Evolutionary conservation across 495 filamentous ascomycete genomes (phyloP).

Genomic region (Penicillium ochrochloron): DNA sequence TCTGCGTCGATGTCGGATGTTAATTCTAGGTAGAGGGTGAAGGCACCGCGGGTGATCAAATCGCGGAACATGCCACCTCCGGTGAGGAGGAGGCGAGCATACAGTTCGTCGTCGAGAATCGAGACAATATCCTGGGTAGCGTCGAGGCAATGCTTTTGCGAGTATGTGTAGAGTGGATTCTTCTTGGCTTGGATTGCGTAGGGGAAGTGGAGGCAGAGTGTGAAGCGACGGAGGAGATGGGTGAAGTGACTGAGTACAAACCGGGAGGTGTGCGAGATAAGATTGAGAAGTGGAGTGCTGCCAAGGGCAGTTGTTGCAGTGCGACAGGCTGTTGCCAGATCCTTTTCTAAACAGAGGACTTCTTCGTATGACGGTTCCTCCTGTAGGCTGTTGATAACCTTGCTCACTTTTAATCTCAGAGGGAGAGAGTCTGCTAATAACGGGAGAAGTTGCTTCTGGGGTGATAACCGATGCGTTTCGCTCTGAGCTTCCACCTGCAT

Average conservation of each 20-base stretch:
- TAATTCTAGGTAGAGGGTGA: conserved; percentile 46
- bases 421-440: conserved; percentile 48
- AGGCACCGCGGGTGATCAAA: conserved; percentile 38
- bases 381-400: conserved; percentile 50
- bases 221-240: conserved; percentile 50
- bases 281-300: not conserved
- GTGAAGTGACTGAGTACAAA: conserved; percentile 38
- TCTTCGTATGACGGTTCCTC: conserved; percentile 51
- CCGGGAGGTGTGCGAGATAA: conserved; percentile 18
- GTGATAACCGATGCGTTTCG: not conserved
- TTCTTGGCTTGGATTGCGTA: conserved; percentile 47
- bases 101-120: conserved; percentile 44
- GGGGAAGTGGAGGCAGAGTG: conserved; percentile 51
- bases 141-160: conserved; percentile 51
- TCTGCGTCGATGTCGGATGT: conserved; percentile 30
- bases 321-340: conserved; percentile 42
- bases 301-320: conserved; percentile 20
- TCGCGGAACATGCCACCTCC: conserved; percentile 57
- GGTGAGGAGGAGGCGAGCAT: conserved; percentile 42
- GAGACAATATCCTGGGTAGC: conserved; percentile 46
- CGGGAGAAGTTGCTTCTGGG: conserved; percentile 44
- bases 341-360: conserved; percentile 42
- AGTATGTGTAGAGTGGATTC: conserved; percentile 55
- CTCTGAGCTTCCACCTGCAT: not conserved
- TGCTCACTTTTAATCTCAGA: conserved; percentile 42